Base-by-base conservation (phyloP, 768 basidiomycete species). In the Pulveroboletus ravenelii region DNA sequence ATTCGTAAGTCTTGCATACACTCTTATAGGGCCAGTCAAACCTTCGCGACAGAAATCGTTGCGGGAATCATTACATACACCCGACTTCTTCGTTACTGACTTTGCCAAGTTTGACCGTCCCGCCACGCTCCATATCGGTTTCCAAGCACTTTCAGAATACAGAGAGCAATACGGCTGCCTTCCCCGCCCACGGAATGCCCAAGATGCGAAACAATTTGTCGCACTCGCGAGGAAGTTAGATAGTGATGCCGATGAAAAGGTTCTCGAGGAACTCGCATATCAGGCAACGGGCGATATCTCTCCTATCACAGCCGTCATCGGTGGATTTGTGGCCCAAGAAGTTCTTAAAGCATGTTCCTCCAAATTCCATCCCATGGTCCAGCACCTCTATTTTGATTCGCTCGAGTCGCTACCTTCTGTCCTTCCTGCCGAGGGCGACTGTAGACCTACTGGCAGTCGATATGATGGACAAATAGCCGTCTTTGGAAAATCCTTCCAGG, bases 291-390 rank as follows among this genome's bases (percentile, higher is more conserved):
- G 96, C 3, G 91, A 96, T 61, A 63, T 99, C 32, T 78, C 93
- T 17, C 95, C 96, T 14, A 73, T 98, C 51, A 81, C 87, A 50
- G 95, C 96, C 15, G 93, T 98, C 45, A 79, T 97, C 52, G 96
- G 96, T 56, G 96, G 93, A 4, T 98, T 98, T 62, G 93, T 97
- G 47, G 96, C 95, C 8, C 96, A 99, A 69, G 96, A 99, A 65
- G 89, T 93, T 18, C 78, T 99, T 59, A 99, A 99, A 70, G 94
- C 95, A 2, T 89, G 87, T 69, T 93, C 93, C 36, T 92, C 93
- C 53, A 99, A 99, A 73, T 99, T 99, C 76, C 90, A 95, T 61
- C 96, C 96, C 1, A 88, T 93, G 80, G 72, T 93, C 45, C 96
- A 99, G 66, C 81, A 90, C 68, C 75, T 97, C 67, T 99, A 97